Percentiles rank a stretch among this genome's conserved stretches.
Evolutionary conservation across 2,329 filamentous ascomycete species (phyloP).

Genomic region (Fusarium verticillioides): DNA sequence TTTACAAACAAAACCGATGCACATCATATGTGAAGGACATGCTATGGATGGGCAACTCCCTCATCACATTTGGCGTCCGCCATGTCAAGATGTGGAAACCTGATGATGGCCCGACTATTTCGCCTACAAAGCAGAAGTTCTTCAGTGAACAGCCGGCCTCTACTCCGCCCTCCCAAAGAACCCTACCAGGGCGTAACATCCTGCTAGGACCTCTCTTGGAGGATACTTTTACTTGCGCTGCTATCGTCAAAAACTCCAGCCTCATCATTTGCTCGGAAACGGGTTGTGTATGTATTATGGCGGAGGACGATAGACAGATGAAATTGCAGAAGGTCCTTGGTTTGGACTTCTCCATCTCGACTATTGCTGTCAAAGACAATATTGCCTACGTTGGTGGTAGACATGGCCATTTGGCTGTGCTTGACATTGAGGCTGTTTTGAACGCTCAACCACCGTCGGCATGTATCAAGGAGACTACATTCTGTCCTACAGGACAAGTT

Average conservation of each 20-base stretch:
- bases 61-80: slow-evolving; percentile 88
- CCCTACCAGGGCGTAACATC: slow-evolving; percentile 87
- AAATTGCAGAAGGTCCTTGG: slow-evolving; percentile 74
- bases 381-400: slow-evolving; percentile 76
- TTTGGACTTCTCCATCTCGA: slow-evolving; percentile 74
- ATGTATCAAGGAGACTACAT: slow-evolving; percentile 53
- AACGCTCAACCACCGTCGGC: slow-evolving; percentile 50
- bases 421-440: slow-evolving; percentile 63
- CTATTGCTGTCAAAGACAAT: slow-evolving; percentile 70
- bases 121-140: slow-evolving; percentile 72
- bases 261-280: slow-evolving; percentile 88
- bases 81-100: slow-evolving; percentile 95
- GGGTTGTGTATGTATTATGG: slow-evolving; percentile 88
- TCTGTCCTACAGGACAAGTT: slow-evolving; percentile 61
- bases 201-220: slow-evolving; percentile 85
- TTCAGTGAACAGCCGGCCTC: slow-evolving; percentile 53
- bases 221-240: slow-evolving; percentile 83
- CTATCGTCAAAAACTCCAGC: slow-evolving; percentile 74
- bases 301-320: slow-evolving; percentile 78
- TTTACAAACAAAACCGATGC: slow-evolving; percentile 90
- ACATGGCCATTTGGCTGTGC: slow-evolving; percentile 66
- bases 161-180: slow-evolving; percentile 59
- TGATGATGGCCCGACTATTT: slow-evolving; percentile 70
- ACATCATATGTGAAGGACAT: slow-evolving; percentile 88
- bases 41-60: slow-evolving; percentile 85